Evolutionary conservation across 495 filamentous ascomycete genomes (phyloP).

Genomic region (Letharia columbiana): DNA sequence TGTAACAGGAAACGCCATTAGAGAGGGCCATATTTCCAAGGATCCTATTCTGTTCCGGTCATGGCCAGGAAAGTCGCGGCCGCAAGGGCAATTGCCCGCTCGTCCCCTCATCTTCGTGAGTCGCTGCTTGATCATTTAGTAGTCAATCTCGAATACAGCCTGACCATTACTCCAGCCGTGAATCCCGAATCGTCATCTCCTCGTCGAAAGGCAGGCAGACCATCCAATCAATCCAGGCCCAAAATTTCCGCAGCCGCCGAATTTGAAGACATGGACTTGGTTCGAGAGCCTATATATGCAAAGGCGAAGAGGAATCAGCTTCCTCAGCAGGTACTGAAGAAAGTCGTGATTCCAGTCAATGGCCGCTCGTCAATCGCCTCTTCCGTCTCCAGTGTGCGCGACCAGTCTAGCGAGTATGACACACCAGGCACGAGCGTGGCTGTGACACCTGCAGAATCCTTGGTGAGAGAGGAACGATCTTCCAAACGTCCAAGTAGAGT

Average conservation of each 20-base stretch:
- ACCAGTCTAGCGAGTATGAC: constrained; percentile 52
- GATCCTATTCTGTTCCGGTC: neutral
- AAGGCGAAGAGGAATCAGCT: neutral
- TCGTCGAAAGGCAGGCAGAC: constrained; percentile 7
- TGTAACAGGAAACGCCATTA: neutral
- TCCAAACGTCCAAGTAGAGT: constrained; percentile 33
- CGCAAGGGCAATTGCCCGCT: neutral
- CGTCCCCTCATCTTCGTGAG: constrained; percentile 1
- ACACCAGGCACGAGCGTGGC: constrained; percentile 72
- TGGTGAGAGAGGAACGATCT: constrained; percentile 23
- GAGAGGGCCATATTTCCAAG: neutral
- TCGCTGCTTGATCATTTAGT: neutral
- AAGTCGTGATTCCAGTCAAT: constrained; percentile 38
- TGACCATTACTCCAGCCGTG: neutral
- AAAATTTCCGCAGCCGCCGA: neutral
- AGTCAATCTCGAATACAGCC: neutral
- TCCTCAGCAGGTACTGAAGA: constrained; percentile 24
- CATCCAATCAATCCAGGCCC: neutral
- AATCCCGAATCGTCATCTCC: neutral
- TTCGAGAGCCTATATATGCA: neutral
- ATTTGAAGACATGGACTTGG: constrained; percentile 7
- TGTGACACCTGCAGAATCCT: constrained; percentile 46
- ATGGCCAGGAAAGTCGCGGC: constrained; percentile 9
- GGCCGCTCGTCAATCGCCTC: constrained; percentile 32
- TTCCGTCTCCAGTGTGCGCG: constrained; percentile 27